Evolutionary conservation across 176 grass and related monocot genomes (phyloP).

Genomic region (Carex scoparia): DNA sequence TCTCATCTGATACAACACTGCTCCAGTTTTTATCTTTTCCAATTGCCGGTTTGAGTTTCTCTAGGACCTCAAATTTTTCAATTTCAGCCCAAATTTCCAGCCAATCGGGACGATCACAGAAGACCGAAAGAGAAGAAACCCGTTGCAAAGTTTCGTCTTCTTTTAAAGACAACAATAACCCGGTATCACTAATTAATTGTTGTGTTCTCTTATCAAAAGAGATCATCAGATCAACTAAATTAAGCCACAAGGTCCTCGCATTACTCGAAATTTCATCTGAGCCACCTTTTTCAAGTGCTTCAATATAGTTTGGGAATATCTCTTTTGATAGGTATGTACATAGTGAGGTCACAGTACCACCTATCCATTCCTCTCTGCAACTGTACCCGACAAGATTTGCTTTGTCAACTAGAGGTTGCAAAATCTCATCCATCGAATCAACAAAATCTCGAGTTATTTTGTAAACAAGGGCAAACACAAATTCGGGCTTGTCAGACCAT

Average conservation of each 20-base stretch:
- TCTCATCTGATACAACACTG: slow-evolving; percentile 59
- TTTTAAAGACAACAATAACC: slow-evolving; percentile 53
- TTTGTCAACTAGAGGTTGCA: slow-evolving; percentile 90
- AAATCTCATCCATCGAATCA: slow-evolving; percentile 83
- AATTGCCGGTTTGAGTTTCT: slow-evolving; percentile 59
- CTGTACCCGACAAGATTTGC: slow-evolving; percentile 88
- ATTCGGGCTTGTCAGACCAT: slow-evolving; percentile 80
- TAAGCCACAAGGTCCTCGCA: slow-evolving; percentile 70
- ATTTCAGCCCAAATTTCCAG: slow-evolving; percentile 89
- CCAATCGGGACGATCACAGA: slow-evolving; percentile 85
- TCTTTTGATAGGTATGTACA: slow-evolving; percentile 80
- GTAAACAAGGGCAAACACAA: slow-evolving; percentile 90
- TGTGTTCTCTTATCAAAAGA: slow-evolving; percentile 90
- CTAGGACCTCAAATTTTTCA: slow-evolving; percentile 54
- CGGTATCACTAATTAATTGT: slow-evolving; percentile 51
- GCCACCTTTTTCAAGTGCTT: slow-evolving; percentile 58
- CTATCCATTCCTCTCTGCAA: slow-evolving; percentile 96
- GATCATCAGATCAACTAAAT: slow-evolving; percentile 86
- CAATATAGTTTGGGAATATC: slow-evolving; percentile 68
- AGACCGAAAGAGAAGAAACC: slow-evolving; percentile 62
- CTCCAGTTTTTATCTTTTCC: slow-evolving; percentile 70
- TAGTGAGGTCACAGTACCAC: slow-evolving; percentile 59
- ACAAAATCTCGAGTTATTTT: slow-evolving; percentile 83
- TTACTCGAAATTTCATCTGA: slow-evolving; percentile 20
- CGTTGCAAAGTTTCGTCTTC: slow-evolving; percentile 80